A percentile compares a stretch with the other conserved stretches of the same genome.
phyloP scores from a whole-genome alignment of 2,329 filamentous ascomycete species.

The Aschersonia sp. region DNA sequence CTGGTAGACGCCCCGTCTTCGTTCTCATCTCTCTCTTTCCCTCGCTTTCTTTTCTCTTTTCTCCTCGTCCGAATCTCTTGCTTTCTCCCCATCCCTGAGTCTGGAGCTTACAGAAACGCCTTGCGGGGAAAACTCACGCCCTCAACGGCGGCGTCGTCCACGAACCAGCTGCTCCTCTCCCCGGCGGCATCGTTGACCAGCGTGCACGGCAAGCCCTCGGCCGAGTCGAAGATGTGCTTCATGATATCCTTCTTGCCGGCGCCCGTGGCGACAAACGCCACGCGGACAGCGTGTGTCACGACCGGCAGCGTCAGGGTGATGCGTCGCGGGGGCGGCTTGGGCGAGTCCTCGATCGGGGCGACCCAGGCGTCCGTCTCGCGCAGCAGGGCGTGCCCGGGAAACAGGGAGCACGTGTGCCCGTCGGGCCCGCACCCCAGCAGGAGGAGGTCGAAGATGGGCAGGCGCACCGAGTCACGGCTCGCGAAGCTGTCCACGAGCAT shows the following conservation, averaged over 20 bases:
- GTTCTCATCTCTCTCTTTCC: too few species aligned
- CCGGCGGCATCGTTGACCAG: conserved; percentile 74
- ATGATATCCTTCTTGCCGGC: conserved; percentile 80
- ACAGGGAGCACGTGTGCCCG: conserved; percentile 92
- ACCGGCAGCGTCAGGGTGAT: conserved; percentile 91
- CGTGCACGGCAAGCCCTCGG: conserved; percentile 61
- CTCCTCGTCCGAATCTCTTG: too few species aligned
- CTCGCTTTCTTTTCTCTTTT: too few species aligned
- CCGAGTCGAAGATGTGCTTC: conserved; percentile 79
- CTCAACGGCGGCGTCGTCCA: conserved; percentile 72
- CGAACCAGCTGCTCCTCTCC: conserved; percentile 90
- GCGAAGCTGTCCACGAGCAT: conserved; percentile 75
- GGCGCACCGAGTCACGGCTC: conserved; percentile 79
- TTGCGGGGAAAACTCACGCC: conserved; percentile 71
- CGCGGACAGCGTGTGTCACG: conserved; percentile 69
- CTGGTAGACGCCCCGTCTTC: too few species aligned
- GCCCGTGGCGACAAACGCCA: conserved; percentile 87
- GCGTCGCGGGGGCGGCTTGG: conserved; percentile 80
- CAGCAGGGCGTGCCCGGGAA: conserved; percentile 77
- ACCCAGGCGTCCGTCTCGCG: conserved; percentile 87
- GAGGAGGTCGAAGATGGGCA: conserved; percentile 89
- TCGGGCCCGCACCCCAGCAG: conserved; percentile 90
- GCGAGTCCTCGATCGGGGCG: conserved; percentile 78
- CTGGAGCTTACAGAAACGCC: conserved; percentile 35
- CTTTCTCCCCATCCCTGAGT: neutral